Conservation (phyloP, 371 early-diverging fungal genomes). For the Zancudomyces culisetae region DNA sequence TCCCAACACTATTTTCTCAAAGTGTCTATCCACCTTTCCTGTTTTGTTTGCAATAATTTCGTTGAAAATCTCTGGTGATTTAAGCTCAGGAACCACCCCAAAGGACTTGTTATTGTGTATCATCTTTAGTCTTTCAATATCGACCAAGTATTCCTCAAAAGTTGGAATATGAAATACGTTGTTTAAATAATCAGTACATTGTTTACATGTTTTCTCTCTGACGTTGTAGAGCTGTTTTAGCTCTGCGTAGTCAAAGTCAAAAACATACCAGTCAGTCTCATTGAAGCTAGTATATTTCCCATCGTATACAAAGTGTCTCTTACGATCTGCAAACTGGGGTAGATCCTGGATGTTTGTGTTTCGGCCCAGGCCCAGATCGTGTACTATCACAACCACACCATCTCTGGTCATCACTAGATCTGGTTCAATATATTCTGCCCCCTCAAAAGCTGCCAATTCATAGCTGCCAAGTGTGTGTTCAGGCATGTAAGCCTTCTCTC, state of each 20-base stretch:
- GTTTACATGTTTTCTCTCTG: slow-evolving; percentile 11
- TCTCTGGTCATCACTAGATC: slow-evolving; percentile 25
- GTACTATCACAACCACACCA: slow-evolving; percentile 20
- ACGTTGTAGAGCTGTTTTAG: slow-evolving; percentile 11
- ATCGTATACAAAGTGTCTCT: slow-evolving; percentile 11
- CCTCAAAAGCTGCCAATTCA: slow-evolving; percentile 23
- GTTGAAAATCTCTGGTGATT: slow-evolving; percentile 23
- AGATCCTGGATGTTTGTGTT: slow-evolving; percentile 17
- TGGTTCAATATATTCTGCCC: slow-evolving; percentile 26
- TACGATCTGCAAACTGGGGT: slow-evolving; percentile 13
- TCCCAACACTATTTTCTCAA: slow-evolving; percentile 22
- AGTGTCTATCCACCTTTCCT: slow-evolving; percentile 16
- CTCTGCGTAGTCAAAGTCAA: slow-evolving; percentile 22
- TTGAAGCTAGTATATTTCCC: slow-evolving; percentile 3
- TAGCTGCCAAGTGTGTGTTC: slow-evolving; percentile 25
- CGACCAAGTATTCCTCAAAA: slow-evolving; percentile 23
- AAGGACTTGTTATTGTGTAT: slow-evolving; percentile 19
- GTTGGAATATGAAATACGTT: slow-evolving; percentile 17
- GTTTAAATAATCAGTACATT: slow-evolving; percentile 22
- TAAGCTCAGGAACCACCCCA: slow-evolving; percentile 25
- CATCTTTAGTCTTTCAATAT: slow-evolving; percentile 9
- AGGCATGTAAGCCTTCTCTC: slow-evolving; percentile 27
- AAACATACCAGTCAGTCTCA: slow-evolving; percentile 22
- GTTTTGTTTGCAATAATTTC: not conserved
- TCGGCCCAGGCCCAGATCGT: slow-evolving; percentile 22